phyloP scores from a whole-genome alignment of 129 eudicot species.

The Rutidosis leptorrhynchoides region DNA sequence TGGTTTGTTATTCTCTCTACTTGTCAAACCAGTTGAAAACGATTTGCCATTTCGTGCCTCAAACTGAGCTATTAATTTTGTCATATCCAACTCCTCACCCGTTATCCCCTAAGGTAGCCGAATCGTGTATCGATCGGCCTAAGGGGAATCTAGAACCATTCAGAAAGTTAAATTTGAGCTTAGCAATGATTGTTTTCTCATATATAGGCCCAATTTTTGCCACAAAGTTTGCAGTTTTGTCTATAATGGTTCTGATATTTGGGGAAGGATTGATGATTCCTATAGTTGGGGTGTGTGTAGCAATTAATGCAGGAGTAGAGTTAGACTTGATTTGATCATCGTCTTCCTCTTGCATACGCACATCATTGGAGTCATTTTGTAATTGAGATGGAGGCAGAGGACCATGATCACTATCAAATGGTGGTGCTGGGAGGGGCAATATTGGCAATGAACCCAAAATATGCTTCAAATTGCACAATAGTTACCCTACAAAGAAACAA shows the following conservation, averaged over 20 bases:
- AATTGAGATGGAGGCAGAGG: constrained; percentile 69
- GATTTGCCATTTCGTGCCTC: constrained; percentile 88
- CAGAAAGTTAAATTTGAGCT: constrained; percentile 74
- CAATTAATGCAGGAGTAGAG: constrained; percentile 52
- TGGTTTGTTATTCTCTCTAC: constrained; percentile 78
- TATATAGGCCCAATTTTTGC: constrained; percentile 87
- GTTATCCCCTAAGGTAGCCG: constrained; percentile 90
- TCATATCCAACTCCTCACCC: constrained; percentile 83
- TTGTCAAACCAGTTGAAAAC: constrained; percentile 69
- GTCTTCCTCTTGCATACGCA: constrained; percentile 37
- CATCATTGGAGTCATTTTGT: constrained; percentile 43
- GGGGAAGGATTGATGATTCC: constrained; percentile 94
- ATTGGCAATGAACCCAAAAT: constrained; percentile 56
- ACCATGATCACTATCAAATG: constrained; percentile 80
- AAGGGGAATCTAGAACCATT: constrained; percentile 84
- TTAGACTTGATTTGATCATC: constrained; percentile 39
- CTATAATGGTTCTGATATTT: constrained; percentile 74
- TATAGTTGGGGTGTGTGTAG: constrained; percentile 76
- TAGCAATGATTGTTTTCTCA: constrained; percentile 65
- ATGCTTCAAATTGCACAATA: background rate
- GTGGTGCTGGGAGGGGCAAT: constrained; percentile 92
- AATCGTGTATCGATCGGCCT: constrained; percentile 83
- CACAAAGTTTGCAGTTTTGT: constrained; percentile 79
- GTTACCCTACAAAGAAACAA: no score
- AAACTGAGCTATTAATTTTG: constrained; percentile 81